Base-by-base conservation (phyloP, 2,329 filamentous ascomycete genomes). In the Ustulina deusta region DNA sequence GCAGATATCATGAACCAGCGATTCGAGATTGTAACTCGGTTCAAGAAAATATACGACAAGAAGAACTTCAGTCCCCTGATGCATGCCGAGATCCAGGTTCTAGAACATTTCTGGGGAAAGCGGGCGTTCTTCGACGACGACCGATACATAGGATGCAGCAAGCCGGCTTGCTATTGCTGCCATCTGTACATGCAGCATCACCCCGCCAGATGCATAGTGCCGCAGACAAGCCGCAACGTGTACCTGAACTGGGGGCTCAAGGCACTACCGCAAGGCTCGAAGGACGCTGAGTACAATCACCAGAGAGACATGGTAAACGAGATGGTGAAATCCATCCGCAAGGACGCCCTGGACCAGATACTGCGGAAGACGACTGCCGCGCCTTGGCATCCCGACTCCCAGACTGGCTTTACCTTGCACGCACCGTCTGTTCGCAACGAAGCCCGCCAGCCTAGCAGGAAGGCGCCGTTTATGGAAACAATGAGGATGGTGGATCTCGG, bases 81-180 rank as follows among this genome's bases (percentile, higher is more conserved):
- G 11, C 84, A 86, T 69, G 81, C 83, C 2, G 84, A 87, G 69
- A 74, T 87, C 3, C 79, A 82, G 61, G 74, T 85, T 2, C 73
- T 86, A 0, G 83, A 87, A 44, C 76, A 83, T 58, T 86, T 86
- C 68, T 74, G 80, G 67, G 71, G 71, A 0, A 40, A 70, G 0
- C 71, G 81, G 1, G 27, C 17, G 0, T 86, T 83, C 68, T 75
- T 77, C 2, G 76, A 74, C 1, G 61, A 74, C 4, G 84, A 86
- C 64, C 74, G 75, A 2, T 86, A 81, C 69, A 81, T 87, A 13
- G 84, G 81, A 2, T 84, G 81, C 65, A 87, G 84, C 72, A 87
- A 87, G 72, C 79, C 80, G 0, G 81, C 85, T 2, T 87, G 85
- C 62, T 82, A 83, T 65, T 84, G 81, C 58, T 87, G 84, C 71